These are phyloP conservation scores for Allomyces javanicus DNA, from an alignment of 192 early-diverging fungal species.

Conservation along the genomic window DNA sequence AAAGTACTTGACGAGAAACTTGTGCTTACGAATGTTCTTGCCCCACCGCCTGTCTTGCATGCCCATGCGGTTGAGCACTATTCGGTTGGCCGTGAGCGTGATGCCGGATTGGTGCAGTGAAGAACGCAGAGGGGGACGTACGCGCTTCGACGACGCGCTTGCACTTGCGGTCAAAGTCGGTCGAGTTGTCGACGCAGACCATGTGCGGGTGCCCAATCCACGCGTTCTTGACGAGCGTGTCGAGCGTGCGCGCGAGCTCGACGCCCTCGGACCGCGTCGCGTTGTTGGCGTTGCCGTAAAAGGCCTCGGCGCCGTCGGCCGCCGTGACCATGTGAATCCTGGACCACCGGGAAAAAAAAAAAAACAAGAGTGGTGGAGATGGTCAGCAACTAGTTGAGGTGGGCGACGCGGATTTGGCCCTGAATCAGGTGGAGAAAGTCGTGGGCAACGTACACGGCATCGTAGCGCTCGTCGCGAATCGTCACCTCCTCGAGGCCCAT, in stretches of 20 bases:
- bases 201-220: conserved; percentile 15
- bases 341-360: too few relatives aligned
- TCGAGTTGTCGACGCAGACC: conserved; percentile 17
- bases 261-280: conserved; percentile 16
- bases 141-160: conserved; percentile 17
- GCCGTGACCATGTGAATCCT: conserved; percentile 18
- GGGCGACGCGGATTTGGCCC: too few relatives aligned
- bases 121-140: background rate
- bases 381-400: too few relatives aligned
- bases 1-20: conserved; percentile 21
- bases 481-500: conserved; percentile 16
- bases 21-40: conserved; percentile 16
- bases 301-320: conserved; percentile 19
- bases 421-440: too few relatives aligned
- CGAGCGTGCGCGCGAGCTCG: conserved; percentile 15
- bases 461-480: conserved; percentile 15
- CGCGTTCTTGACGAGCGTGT: conserved; percentile 16
- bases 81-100: background rate
- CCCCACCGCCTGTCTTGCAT: conserved; percentile 9
- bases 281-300: conserved; percentile 21
- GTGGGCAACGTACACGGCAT: background rate
- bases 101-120: background rate
- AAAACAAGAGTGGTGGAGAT: too few relatives aligned
- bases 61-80: conserved; percentile 18
- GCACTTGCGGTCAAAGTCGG: conserved; percentile 19